Evolutionary conservation across 306 rosid species (phyloP).

Genomic region (Gillenia trifoliata): DNA sequence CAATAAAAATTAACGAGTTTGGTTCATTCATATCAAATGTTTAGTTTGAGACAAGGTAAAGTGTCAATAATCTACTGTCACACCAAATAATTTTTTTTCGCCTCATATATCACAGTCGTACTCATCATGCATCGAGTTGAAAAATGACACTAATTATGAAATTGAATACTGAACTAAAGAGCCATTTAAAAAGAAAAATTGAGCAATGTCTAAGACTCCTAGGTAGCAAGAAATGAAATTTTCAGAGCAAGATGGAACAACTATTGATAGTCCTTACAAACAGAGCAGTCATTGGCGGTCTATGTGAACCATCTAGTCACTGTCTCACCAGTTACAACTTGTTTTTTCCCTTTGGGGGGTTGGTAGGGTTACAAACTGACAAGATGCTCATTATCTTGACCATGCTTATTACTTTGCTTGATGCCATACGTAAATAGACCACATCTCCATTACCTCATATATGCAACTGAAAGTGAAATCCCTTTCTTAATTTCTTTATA

Average conservation of each 20-base stretch:
- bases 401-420: background rate
- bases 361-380: slow-evolving; percentile 9
- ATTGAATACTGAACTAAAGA: background rate
- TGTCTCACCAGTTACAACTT: slow-evolving; percentile 22
- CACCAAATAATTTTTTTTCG: background rate
- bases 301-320: slow-evolving; percentile 8
- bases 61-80: background rate
- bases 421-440: background rate
- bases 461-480: background rate
- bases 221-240: background rate
- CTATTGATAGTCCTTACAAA: background rate
- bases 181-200: background rate
- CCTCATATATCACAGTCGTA: background rate
- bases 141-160: background rate
- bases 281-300: background rate
- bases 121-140: background rate
- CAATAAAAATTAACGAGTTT: background rate
- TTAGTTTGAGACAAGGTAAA: background rate
- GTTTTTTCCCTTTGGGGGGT: slow-evolving; percentile 7
- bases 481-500: background rate
- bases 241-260: background rate
- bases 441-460: background rate
- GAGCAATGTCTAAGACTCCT: background rate
- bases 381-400: slow-evolving; percentile 4
- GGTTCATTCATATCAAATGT: background rate